Evolutionary conservation across 768 basidiomycete species (phyloP).

Genomic region (Tephrocybe sp.): DNA sequence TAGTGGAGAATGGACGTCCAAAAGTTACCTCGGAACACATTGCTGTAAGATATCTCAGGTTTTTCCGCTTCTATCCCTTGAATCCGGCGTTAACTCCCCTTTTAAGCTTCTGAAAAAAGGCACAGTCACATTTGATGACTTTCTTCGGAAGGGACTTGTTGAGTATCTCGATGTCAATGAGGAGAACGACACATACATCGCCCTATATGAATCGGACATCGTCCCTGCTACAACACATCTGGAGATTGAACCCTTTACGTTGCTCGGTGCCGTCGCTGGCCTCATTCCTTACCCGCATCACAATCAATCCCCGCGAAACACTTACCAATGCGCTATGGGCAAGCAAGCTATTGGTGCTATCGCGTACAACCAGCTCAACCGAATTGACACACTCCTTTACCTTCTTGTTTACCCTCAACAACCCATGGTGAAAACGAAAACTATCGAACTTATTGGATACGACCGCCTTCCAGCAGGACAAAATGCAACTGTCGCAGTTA

Average conservation of each 20-base stretch:
- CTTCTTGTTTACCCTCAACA: constrained; percentile 97
- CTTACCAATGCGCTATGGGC: constrained; percentile 99
- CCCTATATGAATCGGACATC: constrained; percentile 89
- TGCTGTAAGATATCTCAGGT: constrained; percentile 47
- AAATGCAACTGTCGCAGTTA: constrained; percentile 97
- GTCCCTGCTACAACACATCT: constrained; percentile 84
- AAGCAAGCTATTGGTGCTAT: constrained; percentile 99
- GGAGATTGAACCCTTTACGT: constrained; percentile 97
- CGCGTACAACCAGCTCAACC: constrained; percentile 94
- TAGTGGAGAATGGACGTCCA: constrained; percentile 80
- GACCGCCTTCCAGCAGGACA: constrained; percentile 96
- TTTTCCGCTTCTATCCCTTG: constrained; percentile 2
- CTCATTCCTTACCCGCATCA: constrained; percentile 99
- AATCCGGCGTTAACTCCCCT: constrained; percentile 8
- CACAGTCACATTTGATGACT: constrained; percentile 85
- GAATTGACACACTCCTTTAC: constrained; percentile 98
- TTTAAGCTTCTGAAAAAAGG: constrained; percentile 76
- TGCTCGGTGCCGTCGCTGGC: constrained; percentile 96
- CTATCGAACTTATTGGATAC: constrained; percentile 95
- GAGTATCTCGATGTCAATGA: constrained; percentile 99
- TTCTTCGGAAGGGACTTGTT: constrained; percentile 86
- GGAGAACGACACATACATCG: constrained; percentile 96
- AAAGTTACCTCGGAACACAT: constrained; percentile 82
- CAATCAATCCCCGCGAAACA: constrained; percentile 98
- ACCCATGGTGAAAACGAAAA: constrained; percentile 99